Conservation (phyloP, 2,329 filamentous ascomycete genomes). For the Aspergillus flavus region DNA sequence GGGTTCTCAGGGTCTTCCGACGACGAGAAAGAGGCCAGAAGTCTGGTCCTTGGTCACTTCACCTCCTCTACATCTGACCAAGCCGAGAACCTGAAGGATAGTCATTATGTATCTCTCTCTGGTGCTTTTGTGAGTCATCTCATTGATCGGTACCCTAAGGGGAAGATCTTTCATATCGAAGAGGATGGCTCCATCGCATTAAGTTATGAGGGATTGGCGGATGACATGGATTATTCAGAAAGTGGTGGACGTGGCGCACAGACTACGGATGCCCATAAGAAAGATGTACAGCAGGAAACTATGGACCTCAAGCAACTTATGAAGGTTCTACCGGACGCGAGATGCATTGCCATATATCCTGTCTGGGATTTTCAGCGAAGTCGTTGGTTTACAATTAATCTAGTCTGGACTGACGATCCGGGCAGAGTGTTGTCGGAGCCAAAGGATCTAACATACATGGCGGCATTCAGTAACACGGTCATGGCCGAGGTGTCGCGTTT, state of each 20-base stretch:
- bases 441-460: constrained; percentile 27
- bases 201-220: constrained; percentile 23
- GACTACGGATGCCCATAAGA: constrained; percentile 8
- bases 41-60: constrained; percentile 16
- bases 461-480: constrained; percentile 29
- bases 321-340: constrained; percentile 16
- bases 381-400: constrained; percentile 27
- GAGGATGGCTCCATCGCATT: constrained; percentile 23
- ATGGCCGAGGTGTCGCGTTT: constrained; percentile 30
- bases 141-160: constrained; percentile 22
- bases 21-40: background rate
- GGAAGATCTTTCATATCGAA: constrained; percentile 27
- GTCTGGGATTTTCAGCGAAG: constrained; percentile 32
- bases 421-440: constrained; percentile 21
- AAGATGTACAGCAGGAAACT: constrained; percentile 14
- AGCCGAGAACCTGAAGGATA: background rate
- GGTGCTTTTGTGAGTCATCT: constrained; percentile 21
- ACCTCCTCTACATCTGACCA: constrained; percentile 16
- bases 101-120: constrained; percentile 10
- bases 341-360: constrained; percentile 29
- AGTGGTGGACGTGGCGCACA: background rate
- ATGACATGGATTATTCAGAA: constrained; percentile 12
- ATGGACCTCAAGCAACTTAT: constrained; percentile 19
- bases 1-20: background rate
- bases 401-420: constrained; percentile 25